Evolutionary conservation across 352 stramenopile genomes (phyloP).

Genomic region (Globisporangium middletonii): DNA sequence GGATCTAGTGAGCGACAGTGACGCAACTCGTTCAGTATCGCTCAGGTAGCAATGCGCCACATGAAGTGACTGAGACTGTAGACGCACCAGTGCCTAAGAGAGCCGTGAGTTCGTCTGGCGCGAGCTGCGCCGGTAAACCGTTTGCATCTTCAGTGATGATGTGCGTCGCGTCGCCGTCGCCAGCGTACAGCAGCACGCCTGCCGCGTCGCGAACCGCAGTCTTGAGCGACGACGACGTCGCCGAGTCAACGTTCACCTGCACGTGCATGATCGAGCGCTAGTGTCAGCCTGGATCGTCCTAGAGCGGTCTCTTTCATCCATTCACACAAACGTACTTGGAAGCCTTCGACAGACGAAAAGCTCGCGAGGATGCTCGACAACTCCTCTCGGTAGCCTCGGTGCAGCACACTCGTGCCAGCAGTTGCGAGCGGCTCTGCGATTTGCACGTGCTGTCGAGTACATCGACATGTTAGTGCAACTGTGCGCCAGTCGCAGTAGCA

Average conservation of each 20-base stretch:
- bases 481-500: background rate
- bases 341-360: slow-evolving; percentile 31
- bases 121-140: slow-evolving; percentile 24
- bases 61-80: too few relatives aligned
- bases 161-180: slow-evolving; percentile 25
- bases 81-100: slow-evolving; percentile 25
- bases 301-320: background rate
- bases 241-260: slow-evolving; percentile 30
- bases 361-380: slow-evolving; percentile 36
- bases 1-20: slow-evolving; percentile 2
- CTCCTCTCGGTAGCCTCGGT: slow-evolving; percentile 38
- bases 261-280: background rate
- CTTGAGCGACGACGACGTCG: slow-evolving; percentile 24
- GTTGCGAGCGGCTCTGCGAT: slow-evolving; percentile 28
- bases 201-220: slow-evolving; percentile 21
- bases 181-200: slow-evolving; percentile 38
- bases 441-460: slow-evolving; percentile 20
- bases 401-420: slow-evolving; percentile 5
- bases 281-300: background rate
- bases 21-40: background rate
- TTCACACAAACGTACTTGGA: slow-evolving; percentile 25
- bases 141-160: slow-evolving; percentile 28
- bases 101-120: slow-evolving; percentile 22
- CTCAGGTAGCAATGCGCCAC: too few relatives aligned
- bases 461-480: background rate